Evolutionary conservation across 805 yeast species (phyloP).

Genomic region (Saccharomycopsis malanga): DNA sequence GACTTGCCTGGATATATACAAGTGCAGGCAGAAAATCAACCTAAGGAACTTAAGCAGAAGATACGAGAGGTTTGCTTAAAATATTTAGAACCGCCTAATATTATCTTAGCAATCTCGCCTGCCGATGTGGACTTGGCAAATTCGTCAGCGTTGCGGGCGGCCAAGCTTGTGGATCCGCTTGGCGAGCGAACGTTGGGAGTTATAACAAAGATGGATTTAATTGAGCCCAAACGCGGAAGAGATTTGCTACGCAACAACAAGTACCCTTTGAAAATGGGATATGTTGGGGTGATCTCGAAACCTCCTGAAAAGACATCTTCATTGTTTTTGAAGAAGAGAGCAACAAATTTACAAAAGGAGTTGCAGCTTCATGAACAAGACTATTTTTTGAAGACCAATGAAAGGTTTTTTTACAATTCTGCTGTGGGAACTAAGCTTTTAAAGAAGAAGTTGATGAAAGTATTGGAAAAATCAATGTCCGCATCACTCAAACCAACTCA

Average conservation of each 20-base stretch:
- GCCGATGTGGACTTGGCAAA: conserved; percentile 98
- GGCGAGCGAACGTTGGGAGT: conserved; percentile 98
- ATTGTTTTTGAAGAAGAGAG: conserved; percentile 26
- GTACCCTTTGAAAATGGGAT: conserved; percentile 93
- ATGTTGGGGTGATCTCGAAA: conserved; percentile 94
- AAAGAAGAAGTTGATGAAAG: conserved; percentile 75
- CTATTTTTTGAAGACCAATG: conserved; percentile 50
- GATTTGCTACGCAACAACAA: conserved; percentile 63
- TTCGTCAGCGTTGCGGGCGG: conserved; percentile 88
- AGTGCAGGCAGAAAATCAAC: conserved; percentile 95
- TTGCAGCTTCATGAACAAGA: conserved; percentile 36
- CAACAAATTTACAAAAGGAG: conserved; percentile 26
- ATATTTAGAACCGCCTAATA: conserved; percentile 86
- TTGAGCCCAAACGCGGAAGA: conserved; percentile 67
- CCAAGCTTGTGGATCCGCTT: conserved; percentile 80
- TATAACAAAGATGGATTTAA: conserved; percentile 86
- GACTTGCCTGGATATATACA: conserved; percentile 98
- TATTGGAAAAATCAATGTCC: conserved; percentile 88
- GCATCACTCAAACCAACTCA: conserved; percentile 83
- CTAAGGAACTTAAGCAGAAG: conserved; percentile 68
- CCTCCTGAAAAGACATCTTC: conserved; percentile 40
- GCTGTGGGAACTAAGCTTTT: conserved; percentile 69
- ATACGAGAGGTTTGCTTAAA: conserved; percentile 76
- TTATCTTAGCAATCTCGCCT: conserved; percentile 90
- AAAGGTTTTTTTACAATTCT: conserved; percentile 52